Evolutionary conservation across 2,329 filamentous ascomycete genomes (phyloP).

Genomic region (Fusarium anthophilum): DNA sequence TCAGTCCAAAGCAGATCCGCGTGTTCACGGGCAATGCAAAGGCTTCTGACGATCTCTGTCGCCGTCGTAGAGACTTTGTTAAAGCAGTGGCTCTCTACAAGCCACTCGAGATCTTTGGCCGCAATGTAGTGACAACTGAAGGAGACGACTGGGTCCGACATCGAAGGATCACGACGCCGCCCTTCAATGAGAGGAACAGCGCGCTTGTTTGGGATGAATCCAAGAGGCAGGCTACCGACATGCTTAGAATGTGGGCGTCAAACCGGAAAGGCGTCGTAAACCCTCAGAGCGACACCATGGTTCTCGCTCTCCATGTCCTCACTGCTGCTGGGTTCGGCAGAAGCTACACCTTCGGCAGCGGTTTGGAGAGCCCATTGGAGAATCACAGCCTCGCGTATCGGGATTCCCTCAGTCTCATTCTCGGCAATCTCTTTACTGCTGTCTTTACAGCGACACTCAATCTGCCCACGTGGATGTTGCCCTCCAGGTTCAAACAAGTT

Average conservation of each 20-base stretch:
- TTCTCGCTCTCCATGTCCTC: constrained; percentile 33
- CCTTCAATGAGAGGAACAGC: constrained; percentile 35
- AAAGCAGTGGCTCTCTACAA: constrained; percentile 34
- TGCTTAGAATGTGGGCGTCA: constrained; percentile 30
- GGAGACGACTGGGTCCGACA: constrained; percentile 34
- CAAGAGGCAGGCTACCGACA: constrained; percentile 23
- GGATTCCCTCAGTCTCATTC: constrained; percentile 22
- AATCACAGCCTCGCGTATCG: constrained; percentile 32
- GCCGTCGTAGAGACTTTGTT: constrained; percentile 29
- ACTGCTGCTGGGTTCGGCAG: constrained; percentile 33
- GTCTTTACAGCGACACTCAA: constrained; percentile 29
- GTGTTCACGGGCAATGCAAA: constrained; percentile 33
- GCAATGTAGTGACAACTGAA: constrained; percentile 34
- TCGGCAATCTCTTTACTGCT: constrained; percentile 28
- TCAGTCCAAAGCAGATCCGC: constrained; percentile 32
- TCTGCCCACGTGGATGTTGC: constrained; percentile 16
- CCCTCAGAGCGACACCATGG: constrained; percentile 30
- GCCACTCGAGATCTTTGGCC: constrained; percentile 33
- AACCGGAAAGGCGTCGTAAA: constrained; percentile 20
- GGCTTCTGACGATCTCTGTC: constrained; percentile 28
- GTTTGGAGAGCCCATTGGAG: constrained; percentile 7
- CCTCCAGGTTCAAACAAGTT: constrained; percentile 26
- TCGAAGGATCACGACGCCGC: constrained; percentile 31
- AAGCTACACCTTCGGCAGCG: constrained; percentile 29
- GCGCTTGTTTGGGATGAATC: constrained; percentile 32